phyloP scores from a whole-genome alignment of 2,329 filamentous ascomycete genomes.

The Stachybotrys elegans region DNA sequence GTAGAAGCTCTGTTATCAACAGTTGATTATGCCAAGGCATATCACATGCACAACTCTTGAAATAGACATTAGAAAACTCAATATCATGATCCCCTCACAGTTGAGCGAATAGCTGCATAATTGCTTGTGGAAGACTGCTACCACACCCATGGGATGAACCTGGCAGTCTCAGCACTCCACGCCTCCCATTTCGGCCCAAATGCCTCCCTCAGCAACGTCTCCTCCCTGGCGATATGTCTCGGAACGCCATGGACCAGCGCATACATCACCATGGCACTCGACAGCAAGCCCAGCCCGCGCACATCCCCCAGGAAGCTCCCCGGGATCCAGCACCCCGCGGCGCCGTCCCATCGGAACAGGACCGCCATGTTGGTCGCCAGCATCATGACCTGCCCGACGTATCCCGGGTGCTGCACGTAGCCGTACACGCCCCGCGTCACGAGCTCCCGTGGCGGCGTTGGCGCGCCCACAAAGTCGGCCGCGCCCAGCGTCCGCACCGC shows the following conservation, averaged over 20 bases:
- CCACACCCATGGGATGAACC: too few relatives aligned
- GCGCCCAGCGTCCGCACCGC: not conserved
- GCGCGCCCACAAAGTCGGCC: not conserved
- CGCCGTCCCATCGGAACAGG: constrained; percentile 1
- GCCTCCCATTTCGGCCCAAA: constrained; percentile 1
- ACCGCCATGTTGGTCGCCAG: not conserved
- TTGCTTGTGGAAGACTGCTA: too few relatives aligned
- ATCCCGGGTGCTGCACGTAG: constrained; percentile 1
- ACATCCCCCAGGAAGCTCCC: not conserved
- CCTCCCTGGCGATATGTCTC: not conserved
- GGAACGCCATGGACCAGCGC: constrained; percentile 1
- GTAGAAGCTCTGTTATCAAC: too few relatives aligned
- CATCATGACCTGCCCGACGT: not conserved
- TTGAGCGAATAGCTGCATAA: too few relatives aligned
- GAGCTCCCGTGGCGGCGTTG: not conserved
- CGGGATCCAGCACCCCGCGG: not conserved
- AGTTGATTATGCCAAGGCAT: too few relatives aligned
- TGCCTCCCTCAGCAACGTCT: not conserved
- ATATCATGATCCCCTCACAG: too few relatives aligned
- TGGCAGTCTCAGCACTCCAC: not conserved
- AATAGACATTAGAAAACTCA: too few relatives aligned
- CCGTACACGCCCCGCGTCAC: not conserved
- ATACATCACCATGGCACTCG: not conserved
- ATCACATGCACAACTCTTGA: too few relatives aligned
- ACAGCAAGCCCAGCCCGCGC: not conserved